Base-by-base conservation (phyloP, 768 basidiomycete genomes). In the Scleroderma bovista region DNA sequence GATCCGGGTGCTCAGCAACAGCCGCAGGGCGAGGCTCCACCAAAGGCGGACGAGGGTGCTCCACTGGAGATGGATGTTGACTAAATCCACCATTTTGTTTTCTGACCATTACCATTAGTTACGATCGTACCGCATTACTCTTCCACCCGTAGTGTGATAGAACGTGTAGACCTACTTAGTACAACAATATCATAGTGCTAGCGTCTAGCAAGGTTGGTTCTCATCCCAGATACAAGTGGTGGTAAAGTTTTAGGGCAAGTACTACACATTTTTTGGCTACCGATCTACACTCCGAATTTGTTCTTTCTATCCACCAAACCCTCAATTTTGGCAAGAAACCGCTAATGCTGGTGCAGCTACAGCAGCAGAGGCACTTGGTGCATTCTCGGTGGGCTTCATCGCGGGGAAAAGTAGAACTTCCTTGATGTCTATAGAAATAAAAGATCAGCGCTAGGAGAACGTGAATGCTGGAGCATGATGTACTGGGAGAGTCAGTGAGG, bases 381-480 rank as follows among this genome's bases (percentile, higher is more conserved):
- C 57, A 1, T 70, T 75, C 49, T 84, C 83, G 32, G 79, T 70
- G 7, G 93, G 93, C 79, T 92, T 91, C 93, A 97, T 96, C 2
- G 93, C 94, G 17, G 93, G 93, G 89, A 97, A 97, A 39, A 95
- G 70, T 33, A 97, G 71, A 32, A 97, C 93, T 65, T 95, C 93
- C 79, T 97, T 97, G 78, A 95, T 94, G 63, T 96, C 89, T 91
- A n/a, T n/a, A n/a, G 60, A 11, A 47, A 47, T 24, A 10, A 10
- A 7, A n/a, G 45, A 38, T 48, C 38, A 3, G 40, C 19, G 39
- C 58, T 29, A 60, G 57, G 10, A 43, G 16, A 20, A 42, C 31
- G 12, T 3, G 26, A 13, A 19, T 24, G 43, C 20, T 16, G 13
- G 61, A 46, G 17, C 6, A 15, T 41, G 3, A 70, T 85, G 58